Evolutionary conservation across 495 filamentous ascomycete genomes (phyloP), one percentile per base, ranked within the genome.

Genomic region (Neurospora discreta): DNA sequence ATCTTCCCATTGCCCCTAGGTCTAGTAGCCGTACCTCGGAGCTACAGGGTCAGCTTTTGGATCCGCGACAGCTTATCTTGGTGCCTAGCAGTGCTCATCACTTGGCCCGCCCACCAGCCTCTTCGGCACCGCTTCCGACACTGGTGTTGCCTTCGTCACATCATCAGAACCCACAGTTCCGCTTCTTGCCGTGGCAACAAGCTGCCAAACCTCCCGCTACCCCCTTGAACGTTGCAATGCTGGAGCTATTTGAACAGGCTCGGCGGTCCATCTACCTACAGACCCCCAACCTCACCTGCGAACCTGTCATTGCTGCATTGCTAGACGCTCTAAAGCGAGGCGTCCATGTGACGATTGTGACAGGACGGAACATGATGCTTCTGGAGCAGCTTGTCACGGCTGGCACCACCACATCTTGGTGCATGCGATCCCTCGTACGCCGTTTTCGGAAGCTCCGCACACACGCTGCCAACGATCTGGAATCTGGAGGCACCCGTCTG

Each of bases 361-460:
- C 90, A 1, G 89, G 85, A 75, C 81, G 84, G 26, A 81, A 82
- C 26, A 88, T 93, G 82, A 93, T 94, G 91, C 46, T 89, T 16
- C 75, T 92, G 9, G 91, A 93, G 78, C 91, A 93, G 79, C 81
- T 93, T 18, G 78, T 89, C 46, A 93, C 91, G 0, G 89, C 90
- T 0, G 89, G 89, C 13, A 91, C 88, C 0, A 89, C 85, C 3
- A 92, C 91, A 0, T 81, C 85, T 39, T 81, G 85, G 68, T 89
- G 86, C 68, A 73, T 93, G 7, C 80, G 79, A 68, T 84, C 82
- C 33, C 81, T 93, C 1, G 78, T 87, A 11, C 79, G 81, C 40
- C 78, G 79, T 8, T 87, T 87, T 74, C 71, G 73, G 5, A 76
- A 72, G 7, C 74, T 85, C 13, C 38, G 60, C 16, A 33, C 23